Percentiles rank a stretch among this genome's conserved stretches.
Evolutionary conservation across 306 rosid genomes (phyloP).

Genomic region (Spatholobus suberectus): DNA sequence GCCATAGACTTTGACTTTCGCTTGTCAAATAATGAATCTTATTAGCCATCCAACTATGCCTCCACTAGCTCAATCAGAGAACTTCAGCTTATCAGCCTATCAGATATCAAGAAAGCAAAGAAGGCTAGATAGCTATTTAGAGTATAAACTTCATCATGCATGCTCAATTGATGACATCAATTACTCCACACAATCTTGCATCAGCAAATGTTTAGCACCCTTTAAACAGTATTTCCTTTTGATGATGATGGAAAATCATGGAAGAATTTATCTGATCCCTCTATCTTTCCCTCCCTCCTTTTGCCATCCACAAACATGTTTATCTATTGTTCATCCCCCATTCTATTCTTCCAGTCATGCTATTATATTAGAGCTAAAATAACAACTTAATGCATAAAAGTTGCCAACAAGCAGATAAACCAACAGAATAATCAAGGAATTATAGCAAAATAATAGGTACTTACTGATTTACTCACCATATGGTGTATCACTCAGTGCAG

Average conservation of each 20-base stretch:
- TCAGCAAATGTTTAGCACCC: not conserved
- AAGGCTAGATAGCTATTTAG: not conserved
- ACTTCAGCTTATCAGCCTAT: not conserved
- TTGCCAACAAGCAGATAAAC: conserved; percentile 5
- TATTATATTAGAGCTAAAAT: conserved; percentile 11
- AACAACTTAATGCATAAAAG: not conserved
- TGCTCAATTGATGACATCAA: not conserved
- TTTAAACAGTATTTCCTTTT: not conserved
- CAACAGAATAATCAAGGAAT: conserved; percentile 7
- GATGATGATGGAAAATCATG: not conserved
- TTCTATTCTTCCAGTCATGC: not conserved
- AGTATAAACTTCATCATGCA: not conserved
- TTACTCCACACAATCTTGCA: not conserved
- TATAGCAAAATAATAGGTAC: not conserved
- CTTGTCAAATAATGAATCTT: not conserved
- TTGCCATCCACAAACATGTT: not conserved
- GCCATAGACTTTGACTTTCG: not conserved
- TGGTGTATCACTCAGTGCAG: not conserved
- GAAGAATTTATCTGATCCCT: not conserved
- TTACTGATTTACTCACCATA: not conserved
- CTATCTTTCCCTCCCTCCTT: not conserved
- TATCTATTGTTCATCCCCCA: not conserved
- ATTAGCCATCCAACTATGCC: not conserved
- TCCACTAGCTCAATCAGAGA: conserved; percentile 11
- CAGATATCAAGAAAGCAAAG: not conserved